Conservation (phyloP, 2,329 filamentous ascomycete species). For the Cucurbitaria berberidis region DNA sequence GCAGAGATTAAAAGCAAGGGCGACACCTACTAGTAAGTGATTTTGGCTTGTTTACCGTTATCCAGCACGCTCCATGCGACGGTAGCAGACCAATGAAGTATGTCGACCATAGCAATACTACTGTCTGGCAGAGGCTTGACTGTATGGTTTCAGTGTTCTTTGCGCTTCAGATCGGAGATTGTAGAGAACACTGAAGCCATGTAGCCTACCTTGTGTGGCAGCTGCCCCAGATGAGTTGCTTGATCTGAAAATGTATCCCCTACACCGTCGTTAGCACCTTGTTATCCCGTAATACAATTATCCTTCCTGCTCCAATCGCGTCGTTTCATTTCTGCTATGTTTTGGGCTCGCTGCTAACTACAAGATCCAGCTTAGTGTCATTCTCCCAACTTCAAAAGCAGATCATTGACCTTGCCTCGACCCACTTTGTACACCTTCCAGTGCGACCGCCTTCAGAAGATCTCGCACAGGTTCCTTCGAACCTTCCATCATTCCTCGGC, state of each 20-base stretch:
- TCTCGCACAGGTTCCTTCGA: constrained; percentile 58
- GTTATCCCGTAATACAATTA: constrained; percentile 11
- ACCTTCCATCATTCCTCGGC: constrained; percentile 61
- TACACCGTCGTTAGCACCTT: constrained; percentile 14
- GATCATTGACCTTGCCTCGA: constrained; percentile 59
- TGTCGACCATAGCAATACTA: neutral
- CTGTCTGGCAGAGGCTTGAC: neutral
- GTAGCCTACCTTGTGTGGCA: constrained; percentile 17
- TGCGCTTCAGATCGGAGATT: constrained; percentile 10
- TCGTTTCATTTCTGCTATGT: neutral
- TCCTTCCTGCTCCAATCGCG: neutral
- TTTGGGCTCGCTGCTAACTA: constrained; percentile 4
- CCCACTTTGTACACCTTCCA: constrained; percentile 60
- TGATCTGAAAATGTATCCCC: constrained; percentile 15
- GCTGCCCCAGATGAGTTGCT: constrained; percentile 1
- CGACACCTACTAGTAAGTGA: constrained; percentile 54
- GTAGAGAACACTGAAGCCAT: constrained; percentile 15
- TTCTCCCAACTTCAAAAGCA: constrained; percentile 60
- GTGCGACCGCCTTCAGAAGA: constrained; percentile 59
- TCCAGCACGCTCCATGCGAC: constrained; percentile 12
- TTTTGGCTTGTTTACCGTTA: constrained; percentile 27
- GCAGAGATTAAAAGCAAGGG: constrained; percentile 53
- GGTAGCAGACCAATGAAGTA: constrained; percentile 2
- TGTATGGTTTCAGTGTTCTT: constrained; percentile 4
- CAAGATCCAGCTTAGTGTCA: constrained; percentile 53